Evolutionary conservation across 352 stramenopile genomes (phyloP), one percentile per base, ranked within the genome.

Genomic region (Halophytophthora batemanensis): DNA sequence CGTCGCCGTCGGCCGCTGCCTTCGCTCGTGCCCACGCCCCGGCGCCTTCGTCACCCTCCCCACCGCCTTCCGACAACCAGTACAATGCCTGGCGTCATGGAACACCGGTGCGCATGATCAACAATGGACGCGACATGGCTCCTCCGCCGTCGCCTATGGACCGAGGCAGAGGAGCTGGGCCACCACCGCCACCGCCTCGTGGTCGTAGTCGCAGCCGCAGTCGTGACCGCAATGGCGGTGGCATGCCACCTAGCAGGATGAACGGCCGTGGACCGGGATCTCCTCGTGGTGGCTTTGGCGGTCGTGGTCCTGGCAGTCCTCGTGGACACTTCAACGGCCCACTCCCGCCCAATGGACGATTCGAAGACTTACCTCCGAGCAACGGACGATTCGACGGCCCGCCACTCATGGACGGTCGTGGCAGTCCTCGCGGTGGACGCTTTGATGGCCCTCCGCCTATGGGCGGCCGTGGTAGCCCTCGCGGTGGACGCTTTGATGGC

Each of bases 131-230:
- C 15, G 49, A 61, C n/a, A 65, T 76, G 54, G 59, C 38, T 28
- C 33, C 11, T 17, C 15, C 41, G 22, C 69, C 62, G 21, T 53
- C 59, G 23, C 42, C 47, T 50, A 64, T 54, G 46, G 44, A 44
- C 43, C 45, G 38, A 25, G 43, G 37, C 11, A 52, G 48, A 29
- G 51, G 49, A 35, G 47, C 38, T 29, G 49, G 52, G 45, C 28
- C 38, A 47, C 28, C 38, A 38, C 21, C 44, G 21, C 33, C 41
- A 15, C 40, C 46, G 11, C 40, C 36, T 34, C 64, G 61, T 17
- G 65, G 64, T 53, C 66, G 66, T 25, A 74, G 66, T 38, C 59
- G 64, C 66, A 82, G 69, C 52, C 66, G 57, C 28, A 69, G 53
- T 44, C 62, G 59, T 14, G 46, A 56, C 15, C 58, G 61, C n/a